Percentiles rank a stretch among this genome's conserved stretches.
These are phyloP conservation scores for Nothopassalora personata DNA, from an alignment of 2,329 filamentous ascomycete species.

Conservation along the genomic window DNA sequence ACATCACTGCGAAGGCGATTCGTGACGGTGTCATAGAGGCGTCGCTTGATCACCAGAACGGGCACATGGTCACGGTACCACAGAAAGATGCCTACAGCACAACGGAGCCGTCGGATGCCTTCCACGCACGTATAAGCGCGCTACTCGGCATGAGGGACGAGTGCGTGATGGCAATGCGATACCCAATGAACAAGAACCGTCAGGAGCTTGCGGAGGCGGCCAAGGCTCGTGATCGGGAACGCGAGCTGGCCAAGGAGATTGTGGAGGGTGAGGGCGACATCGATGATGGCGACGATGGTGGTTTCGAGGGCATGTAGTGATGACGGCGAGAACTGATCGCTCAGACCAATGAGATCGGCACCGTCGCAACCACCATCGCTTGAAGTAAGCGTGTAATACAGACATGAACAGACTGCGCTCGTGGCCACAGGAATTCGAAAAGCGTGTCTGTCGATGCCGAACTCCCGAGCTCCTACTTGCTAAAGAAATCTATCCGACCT, in stretches of 20 bases:
- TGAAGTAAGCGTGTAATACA: slow-evolving; percentile 5
- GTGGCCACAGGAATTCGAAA: background rate
- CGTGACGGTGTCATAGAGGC: slow-evolving; percentile 96
- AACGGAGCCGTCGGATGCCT: slow-evolving; percentile 89
- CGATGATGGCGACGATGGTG: slow-evolving; percentile 80
- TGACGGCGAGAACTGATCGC: too few species aligned
- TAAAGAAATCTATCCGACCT: too few species aligned
- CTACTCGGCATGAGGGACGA: slow-evolving; percentile 92
- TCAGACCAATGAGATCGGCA: background rate
- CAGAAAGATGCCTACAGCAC: slow-evolving; percentile 94
- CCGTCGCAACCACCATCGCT: background rate
- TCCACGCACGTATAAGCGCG: slow-evolving; percentile 92
- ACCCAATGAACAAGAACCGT: slow-evolving; percentile 98
- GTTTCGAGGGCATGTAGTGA: slow-evolving; percentile 86
- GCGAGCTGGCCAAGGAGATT: slow-evolving; percentile 97
- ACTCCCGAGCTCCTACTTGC: background rate
- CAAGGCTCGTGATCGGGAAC: slow-evolving; percentile 92
- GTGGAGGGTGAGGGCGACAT: slow-evolving; percentile 96
- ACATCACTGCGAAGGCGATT: slow-evolving; percentile 98
- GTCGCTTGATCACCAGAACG: slow-evolving; percentile 84
- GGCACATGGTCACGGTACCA: slow-evolving; percentile 98
- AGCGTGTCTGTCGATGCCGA: background rate
- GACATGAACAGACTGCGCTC: slow-evolving; percentile 5
- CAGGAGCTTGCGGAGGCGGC: slow-evolving; percentile 97
- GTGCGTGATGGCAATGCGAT: slow-evolving; percentile 99